Evolutionary conservation across 257 asterid genomes (phyloP), one percentile per base, ranked within the genome.

Genomic region (Hygrophila difformis): DNA sequence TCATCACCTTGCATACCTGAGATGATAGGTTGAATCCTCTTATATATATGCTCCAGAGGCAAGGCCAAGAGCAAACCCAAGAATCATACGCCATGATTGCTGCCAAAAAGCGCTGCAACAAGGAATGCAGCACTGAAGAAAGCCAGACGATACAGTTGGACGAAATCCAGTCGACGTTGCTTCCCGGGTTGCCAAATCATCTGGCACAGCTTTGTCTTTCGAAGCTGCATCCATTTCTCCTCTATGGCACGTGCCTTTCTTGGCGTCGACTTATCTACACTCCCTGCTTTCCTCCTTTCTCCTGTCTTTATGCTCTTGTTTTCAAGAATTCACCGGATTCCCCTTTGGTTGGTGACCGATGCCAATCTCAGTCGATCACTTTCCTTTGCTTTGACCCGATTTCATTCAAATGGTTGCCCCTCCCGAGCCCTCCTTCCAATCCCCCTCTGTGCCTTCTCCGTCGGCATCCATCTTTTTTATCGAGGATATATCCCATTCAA

Each of bases 121-220:
- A 26, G 31, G 8, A 26, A 26, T 0, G 31, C 8, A 26, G 7
- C 8, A 8, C 8, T 26, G 31, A 26, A 3, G 31, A 26, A 8
- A 26, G 8, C n/a, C 31, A 26, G 31, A 3, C 7, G 31, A 26
- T 3, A 26, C 31, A 26, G n/a, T n/a, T 26, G 31, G 8, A 26
- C 8, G 31, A 5, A 26, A 1, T 26, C 4, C 31, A 26, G 8
- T 26, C 31, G 8, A 5, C 31, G 8, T 26, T 85, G 10, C 64
- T 85, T 15, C 84, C 91, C 0, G 81, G 85, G 33, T 58, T 85
- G 37, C 95, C 95, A 18, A 58, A 81, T 72, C 87, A 81, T 63
- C 61, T 85, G 0, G 74, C 87, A 0, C 74, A 62, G 15, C 77
- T 64, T 26, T 76, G 84, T 48, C 82, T 84, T n/a, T 62, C 65